phyloP scores from a whole-genome alignment of 2,329 filamentous ascomycete genomes.

The Tetracladium maxilliforme region DNA sequence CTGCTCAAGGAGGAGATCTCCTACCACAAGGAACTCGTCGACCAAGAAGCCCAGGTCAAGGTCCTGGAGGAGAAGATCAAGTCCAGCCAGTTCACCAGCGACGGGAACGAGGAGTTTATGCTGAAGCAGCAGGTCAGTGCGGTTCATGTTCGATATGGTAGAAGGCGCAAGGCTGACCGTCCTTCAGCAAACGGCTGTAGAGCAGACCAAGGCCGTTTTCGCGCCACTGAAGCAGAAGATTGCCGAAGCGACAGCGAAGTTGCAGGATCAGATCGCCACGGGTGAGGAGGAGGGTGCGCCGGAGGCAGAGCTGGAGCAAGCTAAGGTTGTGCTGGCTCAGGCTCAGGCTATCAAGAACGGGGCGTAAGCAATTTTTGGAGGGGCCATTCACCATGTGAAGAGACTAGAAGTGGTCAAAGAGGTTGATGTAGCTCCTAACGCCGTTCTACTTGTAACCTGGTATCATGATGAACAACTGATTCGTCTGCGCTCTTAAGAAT shows the following conservation, averaged over 20 bases:
- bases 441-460: too few relatives aligned
- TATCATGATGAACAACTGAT: too few relatives aligned
- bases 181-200: constrained; percentile 37
- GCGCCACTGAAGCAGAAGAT: constrained; percentile 59
- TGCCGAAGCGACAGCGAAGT: constrained; percentile 50
- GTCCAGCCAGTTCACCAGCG: constrained; percentile 34
- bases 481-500: too few relatives aligned
- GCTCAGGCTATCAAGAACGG: constrained; percentile 25
- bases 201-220: constrained; percentile 79
- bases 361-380: not conserved
- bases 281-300: constrained; percentile 29
- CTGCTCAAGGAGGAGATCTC: constrained; percentile 83
- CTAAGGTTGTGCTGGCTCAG: constrained; percentile 34
- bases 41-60: constrained; percentile 55
- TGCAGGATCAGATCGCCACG: constrained; percentile 66
- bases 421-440: too few relatives aligned
- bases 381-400: too few relatives aligned
- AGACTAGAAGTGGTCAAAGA: too few relatives aligned
- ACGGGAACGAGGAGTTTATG: constrained; percentile 63
- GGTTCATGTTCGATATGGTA: not conserved
- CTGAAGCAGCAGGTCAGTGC: constrained; percentile 71
- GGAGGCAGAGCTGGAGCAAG: constrained; percentile 34
- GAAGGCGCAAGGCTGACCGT: too few relatives aligned
- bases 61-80: constrained; percentile 35
- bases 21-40: constrained; percentile 73